Evolutionary conservation across 805 yeast species (phyloP), one percentile per base, ranked within the genome.

Genomic region (Yarrowia porcina): DNA sequence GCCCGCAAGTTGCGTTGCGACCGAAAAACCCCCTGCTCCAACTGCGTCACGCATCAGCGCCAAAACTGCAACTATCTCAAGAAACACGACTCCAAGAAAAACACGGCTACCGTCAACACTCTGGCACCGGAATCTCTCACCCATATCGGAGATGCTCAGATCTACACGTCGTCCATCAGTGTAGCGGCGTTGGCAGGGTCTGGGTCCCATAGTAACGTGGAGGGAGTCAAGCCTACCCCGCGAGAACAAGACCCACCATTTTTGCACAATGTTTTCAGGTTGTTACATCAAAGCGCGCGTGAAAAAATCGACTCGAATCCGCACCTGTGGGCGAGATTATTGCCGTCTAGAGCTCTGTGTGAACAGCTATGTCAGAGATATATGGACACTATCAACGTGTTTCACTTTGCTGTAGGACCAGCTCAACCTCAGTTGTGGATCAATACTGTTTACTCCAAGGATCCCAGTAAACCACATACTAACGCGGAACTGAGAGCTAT

Each of bases 311-410:
- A 49, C 39, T 13, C 39, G 5, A 49, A 49, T 18, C 56, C 56
- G 21, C 56, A 49, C 17, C n/a, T 49, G 9, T 49, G 56, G 56
- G 56, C 56, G 0, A 12, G 56, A 0, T 13, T 49, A n/a, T 15
- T 49, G 21, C 56, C 56, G 15, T 49, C 56, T 6, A 32, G 56
- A 49, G 56, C 56, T 4, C 56, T 49, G 6, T 49, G 56, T 9
- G 56, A 49, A 21, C 56, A 49, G 39, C 39, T 49, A 2, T 32
- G 38, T 8, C 56, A 49, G 21, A 28, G 56, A 21, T 49, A 49
- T 39, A 49, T 49, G 56, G 56, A 49, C 28, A 49, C 56, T 12
- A 49, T 49, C 28, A 49, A 49, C 56, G 56, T 49, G 39, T 49
- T 49, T 12, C 56, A 49, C 11, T 49, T 49, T 10, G 56, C 56